Conservation (phyloP, 2,329 filamentous ascomycete genomes). For the Talaromyces sp. region DNA sequence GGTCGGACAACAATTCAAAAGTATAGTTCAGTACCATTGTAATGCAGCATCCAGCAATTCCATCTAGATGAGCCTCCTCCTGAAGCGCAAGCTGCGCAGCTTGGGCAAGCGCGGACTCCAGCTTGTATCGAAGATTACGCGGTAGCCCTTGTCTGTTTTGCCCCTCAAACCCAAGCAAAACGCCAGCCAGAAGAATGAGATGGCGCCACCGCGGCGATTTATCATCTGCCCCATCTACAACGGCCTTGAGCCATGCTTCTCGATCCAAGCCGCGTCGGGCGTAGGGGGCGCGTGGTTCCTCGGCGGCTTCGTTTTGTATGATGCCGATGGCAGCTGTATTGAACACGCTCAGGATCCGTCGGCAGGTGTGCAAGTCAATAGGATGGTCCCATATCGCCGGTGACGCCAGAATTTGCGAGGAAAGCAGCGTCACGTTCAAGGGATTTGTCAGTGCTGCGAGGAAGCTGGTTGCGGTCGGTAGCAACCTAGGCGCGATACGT, state of each 20-base stretch:
- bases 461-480: slow-evolving; percentile 46
- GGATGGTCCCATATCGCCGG: slow-evolving; percentile 53
- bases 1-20: slow-evolving; percentile 64
- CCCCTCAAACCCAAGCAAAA: slow-evolving; percentile 69
- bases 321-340: slow-evolving; percentile 54
- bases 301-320: slow-evolving; percentile 40
- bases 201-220: slow-evolving; percentile 72
- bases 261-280: slow-evolving; percentile 45
- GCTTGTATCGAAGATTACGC: slow-evolving; percentile 55
- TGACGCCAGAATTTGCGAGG: slow-evolving; percentile 53
- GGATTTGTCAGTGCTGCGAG: slow-evolving; percentile 52
- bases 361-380: slow-evolving; percentile 50
- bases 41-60: slow-evolving; percentile 49
- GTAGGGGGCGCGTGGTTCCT: slow-evolving; percentile 29
- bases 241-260: slow-evolving; percentile 54
- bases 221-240: slow-evolving; percentile 55
- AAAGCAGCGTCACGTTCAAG: slow-evolving; percentile 55
- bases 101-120: slow-evolving; percentile 67
- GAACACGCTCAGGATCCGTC: slow-evolving; percentile 55
- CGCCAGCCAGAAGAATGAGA: slow-evolving; percentile 69
- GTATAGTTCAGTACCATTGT: slow-evolving; percentile 70
- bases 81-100: slow-evolving; percentile 70
- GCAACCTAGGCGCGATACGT: slow-evolving; percentile 35
- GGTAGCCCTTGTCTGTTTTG: slow-evolving; percentile 60
- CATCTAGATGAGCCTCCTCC: slow-evolving; percentile 47